A percentile compares a stretch with the other conserved stretches of the same genome.
Conservation (phyloP, 169 alveolate species). For the Plasmodium billcollinsi region DNA sequence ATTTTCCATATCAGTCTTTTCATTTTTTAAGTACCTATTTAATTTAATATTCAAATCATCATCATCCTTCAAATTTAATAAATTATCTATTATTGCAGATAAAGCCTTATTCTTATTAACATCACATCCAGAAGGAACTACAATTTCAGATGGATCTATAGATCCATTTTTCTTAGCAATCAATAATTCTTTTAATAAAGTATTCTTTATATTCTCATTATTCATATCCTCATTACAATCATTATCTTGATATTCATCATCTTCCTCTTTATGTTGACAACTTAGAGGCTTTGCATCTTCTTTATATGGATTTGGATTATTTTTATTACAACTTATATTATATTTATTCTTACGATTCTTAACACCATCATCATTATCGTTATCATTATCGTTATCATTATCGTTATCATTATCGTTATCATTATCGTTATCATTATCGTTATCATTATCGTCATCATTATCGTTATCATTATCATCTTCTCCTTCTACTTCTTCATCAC, state of each 20-base stretch:
- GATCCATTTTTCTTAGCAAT: conserved; percentile 7
- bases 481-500: conserved; percentile 20
- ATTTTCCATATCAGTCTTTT: not conserved
- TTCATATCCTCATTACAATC: conserved; percentile 3
- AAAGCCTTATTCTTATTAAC: conserved; percentile 22
- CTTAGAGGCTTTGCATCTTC: conserved; percentile 23
- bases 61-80: conserved; percentile 27
- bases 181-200: conserved; percentile 28
- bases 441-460: no score
- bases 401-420: no score
- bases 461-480: conserved; percentile 8
- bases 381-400: no score
- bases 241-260: conserved; percentile 13
- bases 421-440: no score
- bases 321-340: not conserved
- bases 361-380: not conserved
- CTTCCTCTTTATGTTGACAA: conserved; percentile 14
- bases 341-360: not conserved
- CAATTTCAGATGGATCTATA: no score
- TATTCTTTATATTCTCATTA: conserved; percentile 28
- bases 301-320: not conserved
- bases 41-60: conserved; percentile 8
- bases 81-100: conserved; percentile 13
- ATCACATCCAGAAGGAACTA: not conserved
- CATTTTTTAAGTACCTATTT: conserved; percentile 5